Evolutionary conservation across 2,329 filamentous ascomycete genomes (phyloP), one percentile per base, ranked within the genome.

Genomic region (Cordyceps cicadae): DNA sequence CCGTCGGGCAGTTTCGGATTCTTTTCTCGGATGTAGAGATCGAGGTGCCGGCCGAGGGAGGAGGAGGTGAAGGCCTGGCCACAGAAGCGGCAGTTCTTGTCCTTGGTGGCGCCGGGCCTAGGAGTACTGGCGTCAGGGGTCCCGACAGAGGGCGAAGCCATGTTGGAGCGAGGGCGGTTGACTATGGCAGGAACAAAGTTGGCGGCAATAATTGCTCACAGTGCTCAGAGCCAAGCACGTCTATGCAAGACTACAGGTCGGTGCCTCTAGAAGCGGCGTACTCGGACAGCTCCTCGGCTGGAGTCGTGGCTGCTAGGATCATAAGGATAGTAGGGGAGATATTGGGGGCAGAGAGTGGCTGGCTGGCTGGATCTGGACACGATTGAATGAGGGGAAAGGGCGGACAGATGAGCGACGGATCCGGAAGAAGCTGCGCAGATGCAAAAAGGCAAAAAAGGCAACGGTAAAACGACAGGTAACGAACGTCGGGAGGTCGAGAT

Each of bases 11-110:
- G 82, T 74, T 92, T 94, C 1, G 93, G 91, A 72, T 97, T 97
- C 77, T 92, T 95, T 62, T 92, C 88, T 70, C 92, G 92, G 69
- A 97, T 92, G 73, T 95, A 97, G 45, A 96, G 84, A 72, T 97
- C 93, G 66, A 97, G 86, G 75, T 97, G 93, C 51, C 93, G 88
- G 54, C 93, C 93, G 58, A 97, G 84, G 2, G 91, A 96, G 17
- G 92, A 96, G 1, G 92, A 97, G 17, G 93, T 97, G 71, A 97
- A 97, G 7, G 88, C 81, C 73, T 96, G 91, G 52, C 86, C 81
- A 73, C 93, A 97, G 76, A 90, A 97, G 41, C 87, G 89, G 72
- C 93, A 97, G 65, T 81, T 87, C 70, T 90, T 91, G 77, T 97
- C 92, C 75, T 97, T 97, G 62, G 81, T 74, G 17, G 88, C 81